Conservation (phyloP, 2,329 filamentous ascomycete species). For the Apiospora phragmitis region DNA sequence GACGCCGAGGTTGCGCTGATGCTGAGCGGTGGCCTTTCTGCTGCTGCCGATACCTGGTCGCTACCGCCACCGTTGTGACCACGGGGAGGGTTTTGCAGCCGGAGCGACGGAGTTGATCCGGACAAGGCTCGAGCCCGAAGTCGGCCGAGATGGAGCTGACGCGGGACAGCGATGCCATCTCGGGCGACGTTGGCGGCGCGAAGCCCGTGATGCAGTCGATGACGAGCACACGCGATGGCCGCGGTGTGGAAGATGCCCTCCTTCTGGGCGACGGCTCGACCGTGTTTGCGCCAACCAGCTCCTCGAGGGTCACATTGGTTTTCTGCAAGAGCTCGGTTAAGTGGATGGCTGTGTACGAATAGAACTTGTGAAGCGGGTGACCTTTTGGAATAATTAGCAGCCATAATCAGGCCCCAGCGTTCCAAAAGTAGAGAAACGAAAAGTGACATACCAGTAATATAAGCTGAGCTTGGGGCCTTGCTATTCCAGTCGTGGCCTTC, state of each 20-base stretch:
- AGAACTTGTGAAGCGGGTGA: conserved; percentile 64
- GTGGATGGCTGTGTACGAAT: conserved; percentile 60
- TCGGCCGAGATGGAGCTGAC: conserved; percentile 39
- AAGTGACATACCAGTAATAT: conserved; percentile 44
- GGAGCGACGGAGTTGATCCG: conserved; percentile 20
- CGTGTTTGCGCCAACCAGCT: conserved; percentile 43
- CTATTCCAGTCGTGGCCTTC: conserved; percentile 44
- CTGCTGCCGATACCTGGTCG: background rate
- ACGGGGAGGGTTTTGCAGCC: conserved; percentile 22
- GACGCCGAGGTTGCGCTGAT: conserved; percentile 21
- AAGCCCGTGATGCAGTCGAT: conserved; percentile 65
- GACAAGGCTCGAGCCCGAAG: conserved; percentile 29
- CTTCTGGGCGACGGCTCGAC: conserved; percentile 30
- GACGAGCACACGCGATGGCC: conserved; percentile 51
- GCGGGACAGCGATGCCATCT: conserved; percentile 49
- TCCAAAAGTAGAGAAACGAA: background rate
- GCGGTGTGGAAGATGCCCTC: conserved; percentile 22
- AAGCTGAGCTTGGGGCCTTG: conserved; percentile 46
- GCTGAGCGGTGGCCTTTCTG: background rate
- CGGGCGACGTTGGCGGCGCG: conserved; percentile 42
- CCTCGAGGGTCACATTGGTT: conserved; percentile 45
- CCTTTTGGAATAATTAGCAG: conserved; percentile 38
- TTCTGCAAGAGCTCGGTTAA: conserved; percentile 56
- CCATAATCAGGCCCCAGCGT: no score
- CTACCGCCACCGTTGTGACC: conserved; percentile 17